phyloP scores from a whole-genome alignment of 23 red algal species.

The Rhodosorus marinus region DNA sequence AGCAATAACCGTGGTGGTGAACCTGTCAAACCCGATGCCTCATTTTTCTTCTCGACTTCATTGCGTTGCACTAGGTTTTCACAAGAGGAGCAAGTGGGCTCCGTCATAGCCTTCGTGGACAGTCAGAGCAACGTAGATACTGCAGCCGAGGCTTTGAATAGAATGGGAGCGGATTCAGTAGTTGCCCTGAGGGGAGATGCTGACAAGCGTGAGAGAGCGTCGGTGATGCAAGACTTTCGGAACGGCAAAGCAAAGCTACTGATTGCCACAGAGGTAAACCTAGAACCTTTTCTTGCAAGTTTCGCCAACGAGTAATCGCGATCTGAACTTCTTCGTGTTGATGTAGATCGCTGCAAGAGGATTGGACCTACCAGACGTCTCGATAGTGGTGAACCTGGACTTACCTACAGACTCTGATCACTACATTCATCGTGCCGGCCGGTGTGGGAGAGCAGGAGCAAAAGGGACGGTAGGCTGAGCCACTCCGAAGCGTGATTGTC shows the following conservation, averaged over 20 bases:
- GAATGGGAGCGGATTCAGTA: no score
- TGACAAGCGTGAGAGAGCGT: slow-evolving; percentile 47
- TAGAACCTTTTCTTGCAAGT: no score
- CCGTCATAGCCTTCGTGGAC: no score
- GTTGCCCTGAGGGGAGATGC: slow-evolving; percentile 41
- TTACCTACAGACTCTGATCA: slow-evolving; percentile 77
- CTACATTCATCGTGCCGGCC: slow-evolving; percentile 77
- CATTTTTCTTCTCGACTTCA: no score
- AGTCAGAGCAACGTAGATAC: no score
- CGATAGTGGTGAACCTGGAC: slow-evolving; percentile 86
- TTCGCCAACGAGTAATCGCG: no score
- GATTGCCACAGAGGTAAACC: slow-evolving; percentile 75
- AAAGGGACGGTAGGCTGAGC: slow-evolving; percentile 22
- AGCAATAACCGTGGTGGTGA: no score
- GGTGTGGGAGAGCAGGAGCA: slow-evolving; percentile 44
- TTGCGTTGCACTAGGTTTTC: neutral
- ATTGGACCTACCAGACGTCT: slow-evolving; percentile 55
- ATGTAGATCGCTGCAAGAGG: slow-evolving; percentile 69
- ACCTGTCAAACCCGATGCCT: no score
- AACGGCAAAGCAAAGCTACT: slow-evolving; percentile 22
- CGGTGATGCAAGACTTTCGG: slow-evolving; percentile 50
- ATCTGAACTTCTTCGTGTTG: no score
- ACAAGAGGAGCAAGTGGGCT: neutral
- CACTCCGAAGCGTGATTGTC: no score
- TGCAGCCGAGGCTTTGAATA: no score